phyloP scores from a whole-genome alignment of 208 protist genomes.

The Trichomonas gallinae region DNA sequence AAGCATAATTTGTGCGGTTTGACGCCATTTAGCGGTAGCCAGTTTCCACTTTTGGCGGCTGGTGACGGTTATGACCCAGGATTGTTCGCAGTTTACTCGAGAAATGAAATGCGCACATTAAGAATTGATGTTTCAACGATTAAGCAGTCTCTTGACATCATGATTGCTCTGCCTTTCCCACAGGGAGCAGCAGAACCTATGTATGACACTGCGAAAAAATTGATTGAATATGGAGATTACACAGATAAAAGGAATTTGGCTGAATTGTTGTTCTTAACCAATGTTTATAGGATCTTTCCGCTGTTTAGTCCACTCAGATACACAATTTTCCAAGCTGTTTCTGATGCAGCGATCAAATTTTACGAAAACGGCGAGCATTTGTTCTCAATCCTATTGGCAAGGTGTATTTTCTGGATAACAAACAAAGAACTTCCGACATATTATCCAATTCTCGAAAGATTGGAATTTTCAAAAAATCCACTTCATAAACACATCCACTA shows the following conservation, averaged over 20 bases:
- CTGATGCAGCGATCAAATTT: not conserved
- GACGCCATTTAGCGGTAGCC: not conserved
- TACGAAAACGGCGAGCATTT: not conserved
- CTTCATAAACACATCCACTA: not conserved
- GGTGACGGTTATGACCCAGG: not conserved
- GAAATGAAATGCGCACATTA: not conserved
- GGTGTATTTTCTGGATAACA: not conserved
- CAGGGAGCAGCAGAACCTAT: not conserved
- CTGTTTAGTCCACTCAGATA: not conserved
- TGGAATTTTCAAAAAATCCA: not conserved
- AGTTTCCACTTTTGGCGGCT: not conserved
- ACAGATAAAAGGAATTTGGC: not conserved
- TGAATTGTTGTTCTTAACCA: not conserved
- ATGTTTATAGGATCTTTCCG: not conserved
- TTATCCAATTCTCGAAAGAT: not conserved
- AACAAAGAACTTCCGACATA: not conserved
- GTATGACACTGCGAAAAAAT: not conserved
- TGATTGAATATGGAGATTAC: not conserved
- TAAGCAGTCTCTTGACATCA: not conserved
- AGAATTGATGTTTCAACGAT: not conserved
- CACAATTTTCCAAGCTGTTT: not conserved
- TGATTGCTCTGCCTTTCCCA: not conserved
- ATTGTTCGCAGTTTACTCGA: not conserved
- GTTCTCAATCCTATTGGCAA: not conserved
- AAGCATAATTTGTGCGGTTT: not conserved